phyloP scores from a whole-genome alignment of 768 basidiomycete species.

The Suillus ampliporus region DNA sequence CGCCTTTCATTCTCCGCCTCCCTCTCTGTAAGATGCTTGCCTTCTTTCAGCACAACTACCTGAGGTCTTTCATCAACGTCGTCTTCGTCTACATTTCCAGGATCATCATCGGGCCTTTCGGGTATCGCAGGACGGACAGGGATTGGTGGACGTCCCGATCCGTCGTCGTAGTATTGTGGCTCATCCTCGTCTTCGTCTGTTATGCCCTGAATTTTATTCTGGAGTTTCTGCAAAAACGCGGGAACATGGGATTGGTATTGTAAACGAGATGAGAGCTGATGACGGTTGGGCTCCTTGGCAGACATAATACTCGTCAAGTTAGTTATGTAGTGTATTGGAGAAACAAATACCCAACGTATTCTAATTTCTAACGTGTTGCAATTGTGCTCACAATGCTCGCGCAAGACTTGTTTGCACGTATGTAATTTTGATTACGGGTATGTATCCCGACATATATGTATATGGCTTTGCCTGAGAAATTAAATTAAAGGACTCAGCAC shows the following conservation, averaged over 20 bases:
- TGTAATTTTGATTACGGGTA: not conserved
- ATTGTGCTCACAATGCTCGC: too few relatives aligned
- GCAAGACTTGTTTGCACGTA: not conserved
- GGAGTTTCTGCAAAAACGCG: slow-evolving; percentile 67
- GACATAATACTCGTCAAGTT: slow-evolving; percentile 34
- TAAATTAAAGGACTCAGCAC: too few relatives aligned
- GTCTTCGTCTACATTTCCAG: slow-evolving; percentile 77
- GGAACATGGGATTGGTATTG: slow-evolving; percentile 67
- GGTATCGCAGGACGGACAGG: slow-evolving; percentile 76
- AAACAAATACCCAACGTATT: too few relatives aligned
- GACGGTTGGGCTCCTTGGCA: slow-evolving; percentile 67
- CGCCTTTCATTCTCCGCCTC: slow-evolving; percentile 82
- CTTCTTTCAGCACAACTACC: slow-evolving; percentile 86
- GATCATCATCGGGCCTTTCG: slow-evolving; percentile 67
- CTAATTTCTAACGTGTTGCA: too few relatives aligned
- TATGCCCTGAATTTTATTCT: slow-evolving; percentile 64
- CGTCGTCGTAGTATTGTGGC: slow-evolving; percentile 64
- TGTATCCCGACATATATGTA: slow-evolving; percentile 1
- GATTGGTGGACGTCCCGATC: slow-evolving; percentile 74
- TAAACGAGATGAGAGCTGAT: slow-evolving; percentile 75
- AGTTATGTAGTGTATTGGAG: too few relatives aligned
- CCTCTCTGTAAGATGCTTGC: slow-evolving; percentile 81
- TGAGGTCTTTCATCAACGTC: slow-evolving; percentile 82
- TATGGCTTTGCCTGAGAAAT: not conserved
- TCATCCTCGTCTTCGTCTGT: slow-evolving; percentile 56